Percentiles rank a stretch among this genome's conserved stretches.
Conservation (phyloP, 2,329 filamentous ascomycete species). For the Beauveria caledonica region DNA sequence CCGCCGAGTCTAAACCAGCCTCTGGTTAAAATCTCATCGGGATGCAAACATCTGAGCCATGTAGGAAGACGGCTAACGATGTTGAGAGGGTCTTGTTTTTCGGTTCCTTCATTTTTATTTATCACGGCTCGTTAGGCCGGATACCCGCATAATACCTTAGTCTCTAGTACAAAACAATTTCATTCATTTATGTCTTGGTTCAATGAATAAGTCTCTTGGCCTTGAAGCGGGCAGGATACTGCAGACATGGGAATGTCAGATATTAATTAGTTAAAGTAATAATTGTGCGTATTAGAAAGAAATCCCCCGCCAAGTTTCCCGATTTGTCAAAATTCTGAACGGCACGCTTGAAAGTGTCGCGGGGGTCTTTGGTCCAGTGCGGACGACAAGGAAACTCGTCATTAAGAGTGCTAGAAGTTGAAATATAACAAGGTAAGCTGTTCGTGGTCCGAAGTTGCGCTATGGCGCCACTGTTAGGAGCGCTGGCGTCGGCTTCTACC, state of each 20-base stretch:
- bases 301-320: constrained; percentile 19
- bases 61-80: background rate
- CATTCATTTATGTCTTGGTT: background rate
- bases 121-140: background rate
- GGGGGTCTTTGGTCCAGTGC: constrained; percentile 47
- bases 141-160: constrained; percentile 2
- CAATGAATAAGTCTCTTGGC: no score
- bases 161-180: background rate
- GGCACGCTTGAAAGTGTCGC: constrained; percentile 35
- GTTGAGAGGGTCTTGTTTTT: background rate
- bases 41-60: background rate
- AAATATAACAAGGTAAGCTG: no score
- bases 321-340: constrained; percentile 39
- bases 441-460: no score
- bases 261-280: background rate
- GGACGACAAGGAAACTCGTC: constrained; percentile 43
- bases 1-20: background rate
- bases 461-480: no score
- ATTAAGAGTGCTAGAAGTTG: constrained; percentile 25
- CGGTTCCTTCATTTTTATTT: background rate
- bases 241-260: background rate
- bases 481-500: no score
- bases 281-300: background rate
- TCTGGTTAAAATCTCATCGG: background rate
- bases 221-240: constrained; percentile 38